Evolutionary conservation across 2,329 filamentous ascomycete species (phyloP).

Genomic region (Pleoardoris graminearum): DNA sequence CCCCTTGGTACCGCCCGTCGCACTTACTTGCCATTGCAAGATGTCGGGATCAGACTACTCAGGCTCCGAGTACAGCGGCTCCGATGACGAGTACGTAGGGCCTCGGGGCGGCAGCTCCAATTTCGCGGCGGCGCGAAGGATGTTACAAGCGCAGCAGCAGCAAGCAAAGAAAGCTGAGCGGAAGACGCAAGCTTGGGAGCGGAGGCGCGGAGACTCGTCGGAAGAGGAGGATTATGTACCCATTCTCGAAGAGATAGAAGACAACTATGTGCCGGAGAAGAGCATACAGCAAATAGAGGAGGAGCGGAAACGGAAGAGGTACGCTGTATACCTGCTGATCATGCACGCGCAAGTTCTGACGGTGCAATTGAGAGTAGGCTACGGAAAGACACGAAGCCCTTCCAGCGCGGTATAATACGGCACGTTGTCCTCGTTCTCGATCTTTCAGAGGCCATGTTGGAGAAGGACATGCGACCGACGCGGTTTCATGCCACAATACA

Average conservation of each 20-base stretch:
- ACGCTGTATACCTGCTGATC: constrained; percentile 27
- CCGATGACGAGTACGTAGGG: constrained; percentile 65
- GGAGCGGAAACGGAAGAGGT: constrained; percentile 78
- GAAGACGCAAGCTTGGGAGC: constrained; percentile 56
- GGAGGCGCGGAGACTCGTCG: constrained; percentile 17
- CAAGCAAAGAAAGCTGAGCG: constrained; percentile 23
- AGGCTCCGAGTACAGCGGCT: constrained; percentile 63
- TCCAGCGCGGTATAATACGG: constrained; percentile 97
- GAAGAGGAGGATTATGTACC: constrained; percentile 14
- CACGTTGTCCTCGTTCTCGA: constrained; percentile 90
- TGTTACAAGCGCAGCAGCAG: constrained; percentile 12
- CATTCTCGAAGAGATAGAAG: constrained; percentile 60
- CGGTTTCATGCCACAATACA: constrained; percentile 80
- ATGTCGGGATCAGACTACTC: constrained; percentile 78
- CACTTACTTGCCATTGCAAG: constrained; percentile 13
- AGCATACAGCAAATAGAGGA: constrained; percentile 75
- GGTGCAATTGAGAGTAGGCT: constrained; percentile 58
- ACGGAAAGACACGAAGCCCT: constrained; percentile 88
- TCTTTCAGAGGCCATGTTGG: constrained; percentile 88
- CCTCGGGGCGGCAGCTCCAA: constrained; percentile 37
- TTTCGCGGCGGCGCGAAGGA: constrained; percentile 30
- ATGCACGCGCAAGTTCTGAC: constrained; percentile 1
- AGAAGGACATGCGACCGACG: constrained; percentile 91
- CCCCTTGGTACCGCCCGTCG: too few species aligned
- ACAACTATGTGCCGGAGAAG: constrained; percentile 74